phyloP scores from a whole-genome alignment of 495 filamentous ascomycete species.

The Talaromyces liani region DNA sequence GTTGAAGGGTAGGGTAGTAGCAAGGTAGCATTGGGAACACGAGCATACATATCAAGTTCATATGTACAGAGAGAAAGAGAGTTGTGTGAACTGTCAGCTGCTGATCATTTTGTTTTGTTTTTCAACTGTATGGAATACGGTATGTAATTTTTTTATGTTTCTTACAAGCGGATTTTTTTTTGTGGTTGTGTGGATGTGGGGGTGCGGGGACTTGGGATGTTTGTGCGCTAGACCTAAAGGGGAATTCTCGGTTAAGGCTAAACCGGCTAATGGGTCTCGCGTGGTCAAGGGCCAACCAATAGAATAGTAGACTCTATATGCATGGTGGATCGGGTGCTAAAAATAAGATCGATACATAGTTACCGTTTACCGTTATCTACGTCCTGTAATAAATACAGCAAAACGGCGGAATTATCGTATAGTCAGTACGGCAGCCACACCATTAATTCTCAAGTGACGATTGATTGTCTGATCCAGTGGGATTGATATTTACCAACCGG shows the following conservation, averaged over 20 bases:
- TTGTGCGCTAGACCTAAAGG: background rate
- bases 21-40: constrained; percentile 1
- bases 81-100: background rate
- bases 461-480: background rate
- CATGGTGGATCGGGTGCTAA: background rate
- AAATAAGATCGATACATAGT: background rate
- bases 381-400: background rate
- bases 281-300: background rate
- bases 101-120: background rate
- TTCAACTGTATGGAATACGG: background rate
- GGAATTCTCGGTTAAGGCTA: background rate
- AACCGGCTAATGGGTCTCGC: background rate
- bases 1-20: background rate
- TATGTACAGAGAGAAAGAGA: background rate
- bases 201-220: background rate
- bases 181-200: background rate
- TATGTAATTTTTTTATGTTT: background rate
- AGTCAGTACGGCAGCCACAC: background rate
- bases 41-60: background rate
- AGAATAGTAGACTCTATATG: background rate
- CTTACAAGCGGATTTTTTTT: background rate
- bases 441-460: background rate
- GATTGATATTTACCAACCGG: background rate
- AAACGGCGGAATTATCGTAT: background rate
- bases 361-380: background rate